These are phyloP conservation scores for Colletotrichum coccodes DNA, from an alignment of 2,329 filamentous ascomycete species.

Conservation along the genomic window DNA sequence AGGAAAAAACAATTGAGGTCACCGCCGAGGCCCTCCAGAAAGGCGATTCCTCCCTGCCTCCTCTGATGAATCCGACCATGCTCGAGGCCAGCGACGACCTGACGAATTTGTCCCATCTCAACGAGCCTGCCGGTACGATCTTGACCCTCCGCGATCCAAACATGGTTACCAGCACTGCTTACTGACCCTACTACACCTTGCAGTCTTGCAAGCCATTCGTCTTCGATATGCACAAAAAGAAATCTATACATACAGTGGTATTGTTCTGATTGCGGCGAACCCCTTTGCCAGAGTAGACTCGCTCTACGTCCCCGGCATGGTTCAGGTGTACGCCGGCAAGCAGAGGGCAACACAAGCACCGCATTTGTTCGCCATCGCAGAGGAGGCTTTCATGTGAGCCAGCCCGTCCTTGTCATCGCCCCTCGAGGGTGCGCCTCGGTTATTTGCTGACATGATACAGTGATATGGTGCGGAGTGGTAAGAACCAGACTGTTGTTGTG, in stretches of 20 bases:
- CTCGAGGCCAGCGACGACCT: constrained; percentile 98
- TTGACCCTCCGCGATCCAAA: background rate
- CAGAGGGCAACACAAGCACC: constrained; percentile 96
- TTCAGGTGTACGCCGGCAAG: constrained; percentile 98
- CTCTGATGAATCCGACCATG: constrained; percentile 97
- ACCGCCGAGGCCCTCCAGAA: constrained; percentile 80
- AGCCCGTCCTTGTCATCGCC: background rate
- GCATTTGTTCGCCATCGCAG: constrained; percentile 97
- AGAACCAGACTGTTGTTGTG: constrained; percentile 99
- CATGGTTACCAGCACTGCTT: background rate
- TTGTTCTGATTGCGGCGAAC: constrained; percentile 98
- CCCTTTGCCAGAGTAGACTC: constrained; percentile 98
- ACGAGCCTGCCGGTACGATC: constrained; percentile 89
- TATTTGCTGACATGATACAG: constrained; percentile 60
- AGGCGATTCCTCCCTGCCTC: constrained; percentile 82
- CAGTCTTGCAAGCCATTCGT: constrained; percentile 96
- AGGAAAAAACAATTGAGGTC: constrained; percentile 85
- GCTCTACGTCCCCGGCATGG: constrained; percentile 98
- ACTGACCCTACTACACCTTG: constrained; percentile 31
- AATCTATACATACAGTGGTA: constrained; percentile 99
- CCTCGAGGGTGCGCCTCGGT: background rate
- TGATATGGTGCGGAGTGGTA: constrained; percentile 95
- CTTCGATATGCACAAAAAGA: constrained; percentile 98
- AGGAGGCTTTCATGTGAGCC: constrained; percentile 94
- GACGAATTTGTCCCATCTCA: constrained; percentile 96